Conservation (phyloP, 2,329 filamentous ascomycete genomes). For the Alternaria tenuissima region DNA sequence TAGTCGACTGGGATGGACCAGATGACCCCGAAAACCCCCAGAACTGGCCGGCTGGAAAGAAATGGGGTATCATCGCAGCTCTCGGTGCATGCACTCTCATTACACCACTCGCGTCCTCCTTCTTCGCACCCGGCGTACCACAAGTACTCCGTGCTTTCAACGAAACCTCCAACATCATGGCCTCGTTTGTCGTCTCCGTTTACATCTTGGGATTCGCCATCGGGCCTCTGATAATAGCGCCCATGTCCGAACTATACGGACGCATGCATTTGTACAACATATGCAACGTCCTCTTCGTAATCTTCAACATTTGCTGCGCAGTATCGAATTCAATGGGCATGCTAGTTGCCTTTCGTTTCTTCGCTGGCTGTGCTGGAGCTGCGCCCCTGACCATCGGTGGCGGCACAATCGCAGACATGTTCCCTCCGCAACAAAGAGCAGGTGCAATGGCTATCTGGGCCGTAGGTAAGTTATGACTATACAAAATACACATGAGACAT, state of each 20-base stretch:
- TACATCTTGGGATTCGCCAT: conserved; percentile 52
- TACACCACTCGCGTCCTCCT: conserved; percentile 50
- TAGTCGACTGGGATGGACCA: conserved; percentile 47
- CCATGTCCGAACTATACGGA: conserved; percentile 50
- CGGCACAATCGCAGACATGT: conserved; percentile 49
- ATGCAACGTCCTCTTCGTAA: conserved; percentile 59
- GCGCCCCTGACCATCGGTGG: conserved; percentile 47
- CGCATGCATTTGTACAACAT: conserved; percentile 43
- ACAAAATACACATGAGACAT: not conserved
- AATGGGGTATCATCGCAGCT: conserved; percentile 48
- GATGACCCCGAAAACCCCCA: conserved; percentile 52
- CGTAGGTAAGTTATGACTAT: conserved; percentile 24
- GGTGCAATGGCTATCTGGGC: conserved; percentile 50
- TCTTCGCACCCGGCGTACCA: conserved; percentile 68
- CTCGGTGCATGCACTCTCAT: conserved; percentile 50
- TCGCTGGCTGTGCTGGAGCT: conserved; percentile 46
- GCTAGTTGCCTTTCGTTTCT: conserved; percentile 50
- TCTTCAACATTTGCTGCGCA: conserved; percentile 58
- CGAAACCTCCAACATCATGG: conserved; percentile 41
- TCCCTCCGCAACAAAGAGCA: conserved; percentile 45
- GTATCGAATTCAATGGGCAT: conserved; percentile 45
- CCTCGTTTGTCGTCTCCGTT: conserved; percentile 50
- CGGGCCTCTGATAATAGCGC: conserved; percentile 50
- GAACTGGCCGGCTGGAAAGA: conserved; percentile 50
- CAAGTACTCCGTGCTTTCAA: conserved; percentile 51